Conservation (phyloP, 768 basidiomycete species). For the Tulasnella sp. region DNA sequence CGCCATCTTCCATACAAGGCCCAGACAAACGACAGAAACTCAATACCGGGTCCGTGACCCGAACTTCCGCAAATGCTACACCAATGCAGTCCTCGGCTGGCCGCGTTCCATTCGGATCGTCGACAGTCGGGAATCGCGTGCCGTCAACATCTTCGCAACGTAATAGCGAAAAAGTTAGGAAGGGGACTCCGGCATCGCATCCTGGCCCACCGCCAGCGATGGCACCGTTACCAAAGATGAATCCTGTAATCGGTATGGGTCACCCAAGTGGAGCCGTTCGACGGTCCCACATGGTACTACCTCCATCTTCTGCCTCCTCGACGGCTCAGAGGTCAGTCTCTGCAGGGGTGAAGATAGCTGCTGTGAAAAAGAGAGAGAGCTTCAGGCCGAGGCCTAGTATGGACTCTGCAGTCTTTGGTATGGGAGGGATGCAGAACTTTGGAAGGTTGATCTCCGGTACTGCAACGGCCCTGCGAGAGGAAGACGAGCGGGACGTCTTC, state of each 20-base stretch:
- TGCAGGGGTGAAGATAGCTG: conserved; percentile 7
- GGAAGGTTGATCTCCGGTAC: conserved; percentile 3
- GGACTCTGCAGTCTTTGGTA: conserved; percentile 31
- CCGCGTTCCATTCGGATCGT: conserved; percentile 5
- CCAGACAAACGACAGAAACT: not conserved
- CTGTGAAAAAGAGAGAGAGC: conserved; percentile 48
- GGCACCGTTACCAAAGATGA: no score
- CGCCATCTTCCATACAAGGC: not conserved
- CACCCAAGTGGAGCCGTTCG: not conserved
- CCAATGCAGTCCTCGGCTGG: not conserved
- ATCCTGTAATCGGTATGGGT: not conserved
- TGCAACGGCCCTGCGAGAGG: not conserved
- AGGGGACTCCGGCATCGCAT: not conserved
- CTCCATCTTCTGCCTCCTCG: not conserved
- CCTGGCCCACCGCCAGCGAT: not conserved
- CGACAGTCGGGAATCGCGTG: not conserved
- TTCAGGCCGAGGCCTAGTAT: conserved; percentile 73
- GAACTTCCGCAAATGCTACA: not conserved
- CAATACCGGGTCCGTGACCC: not conserved
- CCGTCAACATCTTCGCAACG: not conserved
- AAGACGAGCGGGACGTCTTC: not conserved
- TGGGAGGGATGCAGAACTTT: conserved; percentile 9
- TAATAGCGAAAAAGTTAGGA: not conserved
- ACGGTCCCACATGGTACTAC: not conserved
- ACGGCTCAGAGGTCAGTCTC: not conserved